These are phyloP conservation scores for Calonectria pauciramosa DNA, from an alignment of 2,329 filamentous ascomycete species.

Conservation along the genomic window DNA sequence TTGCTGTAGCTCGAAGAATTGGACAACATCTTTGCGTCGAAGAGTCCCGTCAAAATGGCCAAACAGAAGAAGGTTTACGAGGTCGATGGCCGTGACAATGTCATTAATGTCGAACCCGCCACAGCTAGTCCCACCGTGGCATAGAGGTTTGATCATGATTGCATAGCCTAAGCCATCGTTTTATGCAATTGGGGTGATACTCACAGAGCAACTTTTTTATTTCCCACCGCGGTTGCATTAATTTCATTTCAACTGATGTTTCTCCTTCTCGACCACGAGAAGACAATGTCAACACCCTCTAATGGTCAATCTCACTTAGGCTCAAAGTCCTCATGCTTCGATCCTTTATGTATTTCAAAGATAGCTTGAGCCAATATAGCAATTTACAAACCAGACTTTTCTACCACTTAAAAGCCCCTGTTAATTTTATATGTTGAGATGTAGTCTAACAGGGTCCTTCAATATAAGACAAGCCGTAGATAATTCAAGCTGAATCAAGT, in stretches of 20 bases:
- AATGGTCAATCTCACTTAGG: neutral
- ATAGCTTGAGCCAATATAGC: neutral
- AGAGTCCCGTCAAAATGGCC: constrained; percentile 38
- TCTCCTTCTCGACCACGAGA: neutral
- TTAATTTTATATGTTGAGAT: neutral
- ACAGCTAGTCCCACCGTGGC: neutral
- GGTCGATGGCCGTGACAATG: constrained; percentile 34
- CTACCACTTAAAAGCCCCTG: too few relatives aligned
- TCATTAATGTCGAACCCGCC: constrained; percentile 35
- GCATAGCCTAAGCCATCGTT: neutral
- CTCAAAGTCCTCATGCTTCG: neutral
- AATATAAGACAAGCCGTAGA: neutral
- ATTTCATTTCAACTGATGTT: neutral
- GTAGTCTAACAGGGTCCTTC: neutral
- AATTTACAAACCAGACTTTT: neutral
- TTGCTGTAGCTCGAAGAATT: constrained; percentile 40
- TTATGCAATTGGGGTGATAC: neutral
- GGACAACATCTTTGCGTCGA: constrained; percentile 40
- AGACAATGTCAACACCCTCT: neutral
- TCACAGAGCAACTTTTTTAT: neutral
- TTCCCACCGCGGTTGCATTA: neutral
- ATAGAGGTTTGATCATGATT: neutral
- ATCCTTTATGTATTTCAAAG: neutral
- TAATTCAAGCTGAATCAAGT: neutral
- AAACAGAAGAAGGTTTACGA: constrained; percentile 38